These are phyloP conservation scores for Thelonectria rubi DNA, from an alignment of 2,329 filamentous ascomycete species.

Conservation along the genomic window DNA sequence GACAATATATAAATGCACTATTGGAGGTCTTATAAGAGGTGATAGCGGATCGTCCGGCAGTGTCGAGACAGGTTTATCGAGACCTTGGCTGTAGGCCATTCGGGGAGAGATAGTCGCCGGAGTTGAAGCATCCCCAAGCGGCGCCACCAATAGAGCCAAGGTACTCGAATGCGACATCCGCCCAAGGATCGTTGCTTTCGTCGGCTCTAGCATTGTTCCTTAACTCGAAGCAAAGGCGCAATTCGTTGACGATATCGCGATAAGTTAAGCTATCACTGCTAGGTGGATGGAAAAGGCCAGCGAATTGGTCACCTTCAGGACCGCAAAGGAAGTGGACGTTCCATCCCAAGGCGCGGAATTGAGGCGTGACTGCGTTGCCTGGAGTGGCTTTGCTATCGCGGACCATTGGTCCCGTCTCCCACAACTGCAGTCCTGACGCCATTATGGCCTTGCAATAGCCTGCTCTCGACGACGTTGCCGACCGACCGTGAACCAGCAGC, in stretches of 20 bases:
- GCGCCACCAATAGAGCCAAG: not conserved
- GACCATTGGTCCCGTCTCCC: too few species aligned
- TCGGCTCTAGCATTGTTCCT: not conserved
- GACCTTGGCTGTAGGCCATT: too few species aligned
- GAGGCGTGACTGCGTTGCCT: conserved; percentile 21
- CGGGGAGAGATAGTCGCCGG: too few species aligned
- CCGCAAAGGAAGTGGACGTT: conserved; percentile 21
- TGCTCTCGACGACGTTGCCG: too few species aligned
- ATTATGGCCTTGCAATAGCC: too few species aligned
- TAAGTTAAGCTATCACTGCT: conserved; percentile 8
- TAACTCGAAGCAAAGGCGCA: conserved; percentile 15
- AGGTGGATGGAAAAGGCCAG: conserved; percentile 7
- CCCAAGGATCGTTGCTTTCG: not conserved
- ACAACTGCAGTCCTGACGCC: too few species aligned
- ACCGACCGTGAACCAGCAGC: too few species aligned
- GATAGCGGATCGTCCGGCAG: too few species aligned
- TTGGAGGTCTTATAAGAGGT: not conserved
- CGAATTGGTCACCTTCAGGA: conserved; percentile 11
- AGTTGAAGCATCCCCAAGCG: not conserved
- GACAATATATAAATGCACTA: not conserved
- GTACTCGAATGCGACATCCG: not conserved
- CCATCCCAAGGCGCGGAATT: conserved; percentile 23
- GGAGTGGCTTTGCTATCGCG: too few species aligned
- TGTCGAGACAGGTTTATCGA: too few species aligned
- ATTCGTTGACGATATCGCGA: conserved; percentile 17